phyloP scores from a whole-genome alignment of 1,284 basidiomycete genomes.

The Boletellus deceptivus region DNA sequence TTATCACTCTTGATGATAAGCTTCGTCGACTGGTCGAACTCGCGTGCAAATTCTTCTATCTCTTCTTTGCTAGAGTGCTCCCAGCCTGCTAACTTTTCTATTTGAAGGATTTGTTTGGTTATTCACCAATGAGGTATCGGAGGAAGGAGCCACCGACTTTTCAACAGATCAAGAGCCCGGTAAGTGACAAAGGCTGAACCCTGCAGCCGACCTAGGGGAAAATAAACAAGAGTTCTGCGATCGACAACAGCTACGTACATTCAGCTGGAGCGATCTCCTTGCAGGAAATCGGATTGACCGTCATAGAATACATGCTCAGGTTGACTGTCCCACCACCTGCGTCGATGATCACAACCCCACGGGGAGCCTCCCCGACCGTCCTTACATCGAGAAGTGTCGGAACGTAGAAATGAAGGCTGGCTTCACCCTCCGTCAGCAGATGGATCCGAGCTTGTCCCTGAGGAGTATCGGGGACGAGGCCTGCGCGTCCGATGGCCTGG shows the following conservation, averaged over 20 bases:
- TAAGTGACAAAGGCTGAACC: conserved; percentile 38
- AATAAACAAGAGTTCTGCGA: neutral
- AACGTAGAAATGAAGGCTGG: conserved; percentile 18
- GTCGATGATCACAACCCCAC: conserved; percentile 28
- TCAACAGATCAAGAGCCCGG: conserved; percentile 27
- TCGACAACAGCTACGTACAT: conserved; percentile 29
- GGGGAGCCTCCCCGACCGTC: conserved; percentile 22
- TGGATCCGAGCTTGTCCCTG: conserved; percentile 12
- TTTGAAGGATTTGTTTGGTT: conserved; percentile 12
- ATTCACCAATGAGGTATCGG: neutral
- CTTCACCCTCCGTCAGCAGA: no score
- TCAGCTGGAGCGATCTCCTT: conserved; percentile 19
- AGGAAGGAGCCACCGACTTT: neutral
- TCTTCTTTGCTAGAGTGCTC: conserved; percentile 20
- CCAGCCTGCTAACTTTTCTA: conserved; percentile 30
- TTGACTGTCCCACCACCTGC: no score
- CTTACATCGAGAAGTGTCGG: neutral
- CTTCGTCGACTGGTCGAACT: no score
- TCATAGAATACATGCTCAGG: no score
- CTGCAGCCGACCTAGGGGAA: conserved; percentile 11
- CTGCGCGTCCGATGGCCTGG: conserved; percentile 13
- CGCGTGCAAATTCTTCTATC: neutral
- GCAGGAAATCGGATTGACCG: no score
- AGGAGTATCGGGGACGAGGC: conserved; percentile 25
- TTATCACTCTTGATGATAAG: no score